Evolutionary conservation across 148 eudicot genomes (phyloP).

Genomic region (Camellia sinensis): DNA sequence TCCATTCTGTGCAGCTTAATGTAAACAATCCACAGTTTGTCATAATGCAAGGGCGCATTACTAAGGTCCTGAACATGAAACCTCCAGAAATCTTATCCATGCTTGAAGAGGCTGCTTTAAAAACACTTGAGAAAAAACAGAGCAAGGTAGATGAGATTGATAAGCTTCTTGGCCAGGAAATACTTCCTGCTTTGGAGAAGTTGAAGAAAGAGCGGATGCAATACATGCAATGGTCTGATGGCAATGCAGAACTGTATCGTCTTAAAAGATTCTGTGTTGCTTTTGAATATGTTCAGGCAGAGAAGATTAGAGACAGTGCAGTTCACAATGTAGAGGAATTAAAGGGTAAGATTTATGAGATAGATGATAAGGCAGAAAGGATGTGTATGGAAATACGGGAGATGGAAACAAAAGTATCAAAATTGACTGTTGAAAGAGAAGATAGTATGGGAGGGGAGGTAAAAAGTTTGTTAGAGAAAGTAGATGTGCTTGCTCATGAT

Average conservation of each 20-base stretch:
- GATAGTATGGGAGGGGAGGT: constrained; percentile 90
- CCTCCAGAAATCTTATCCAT: constrained; percentile 98
- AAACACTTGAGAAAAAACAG: too few relatives aligned
- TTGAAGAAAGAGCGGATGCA: constrained; percentile 85
- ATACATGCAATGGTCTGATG: constrained; percentile 97
- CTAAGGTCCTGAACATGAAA: constrained; percentile 97
- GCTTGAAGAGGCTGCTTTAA: constrained; percentile 70
- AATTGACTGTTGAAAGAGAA: constrained; percentile 74
- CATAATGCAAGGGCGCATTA: constrained; percentile 99
- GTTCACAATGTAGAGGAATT: constrained; percentile 60
- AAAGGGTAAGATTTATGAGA: constrained; percentile 58
- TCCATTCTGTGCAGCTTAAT: constrained; percentile 96
- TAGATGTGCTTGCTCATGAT: constrained; percentile 69
- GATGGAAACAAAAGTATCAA: constrained; percentile 61
- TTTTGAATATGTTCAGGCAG: constrained; percentile 86
- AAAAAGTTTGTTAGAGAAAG: constrained; percentile 63
- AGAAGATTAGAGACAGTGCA: constrained; percentile 71
- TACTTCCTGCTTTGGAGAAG: too few relatives aligned
- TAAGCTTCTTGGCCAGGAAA: too few relatives aligned
- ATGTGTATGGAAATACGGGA: constrained; percentile 66
- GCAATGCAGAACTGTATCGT: constrained; percentile 86
- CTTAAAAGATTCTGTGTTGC: constrained; percentile 94
- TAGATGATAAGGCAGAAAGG: constrained; percentile 39
- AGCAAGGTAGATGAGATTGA: too few relatives aligned
- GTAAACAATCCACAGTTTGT: constrained; percentile 97